phyloP scores from a whole-genome alignment of 2,329 filamentous ascomycete genomes.

The Paramyrothecium roridum region DNA sequence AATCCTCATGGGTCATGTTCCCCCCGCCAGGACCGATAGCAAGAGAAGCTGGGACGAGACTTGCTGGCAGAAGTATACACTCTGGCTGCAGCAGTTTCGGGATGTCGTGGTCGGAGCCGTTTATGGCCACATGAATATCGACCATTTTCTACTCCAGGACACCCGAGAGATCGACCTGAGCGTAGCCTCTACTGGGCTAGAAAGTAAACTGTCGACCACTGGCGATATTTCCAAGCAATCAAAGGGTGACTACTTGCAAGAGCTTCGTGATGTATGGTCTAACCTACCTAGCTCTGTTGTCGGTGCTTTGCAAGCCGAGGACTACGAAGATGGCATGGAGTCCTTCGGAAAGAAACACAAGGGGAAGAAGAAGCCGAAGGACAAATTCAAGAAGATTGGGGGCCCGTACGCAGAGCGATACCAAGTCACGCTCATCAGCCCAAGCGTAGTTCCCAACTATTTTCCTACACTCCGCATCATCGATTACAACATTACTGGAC shows the following conservation, averaged over 20 bases:
- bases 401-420: constrained; percentile 84
- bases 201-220: constrained; percentile 19
- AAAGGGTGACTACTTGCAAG: constrained; percentile 69
- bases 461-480: constrained; percentile 87
- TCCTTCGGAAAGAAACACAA: constrained; percentile 16
- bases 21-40: constrained; percentile 78
- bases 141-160: constrained; percentile 93
- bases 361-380: constrained; percentile 41
- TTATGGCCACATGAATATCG: constrained; percentile 98
- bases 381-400: constrained; percentile 61
- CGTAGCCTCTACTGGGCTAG: constrained; percentile 28
- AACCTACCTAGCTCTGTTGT: constrained; percentile 59
- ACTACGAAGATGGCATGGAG: constrained; percentile 12
- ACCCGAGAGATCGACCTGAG: constrained; percentile 69
- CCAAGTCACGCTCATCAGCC: constrained; percentile 73
- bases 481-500: constrained; percentile 85
- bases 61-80: constrained; percentile 95
- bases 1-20: constrained; percentile 91
- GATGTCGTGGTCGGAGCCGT: constrained; percentile 79
- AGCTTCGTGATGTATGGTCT: constrained; percentile 75
- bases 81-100: constrained; percentile 87
- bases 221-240: constrained; percentile 60
- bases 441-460: constrained; percentile 90
- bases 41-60: constrained; percentile 94
- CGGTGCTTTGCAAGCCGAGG: constrained; percentile 12